phyloP scores from a whole-genome alignment of 352 stramenopile species.

The Globisporangium okanoganense region DNA sequence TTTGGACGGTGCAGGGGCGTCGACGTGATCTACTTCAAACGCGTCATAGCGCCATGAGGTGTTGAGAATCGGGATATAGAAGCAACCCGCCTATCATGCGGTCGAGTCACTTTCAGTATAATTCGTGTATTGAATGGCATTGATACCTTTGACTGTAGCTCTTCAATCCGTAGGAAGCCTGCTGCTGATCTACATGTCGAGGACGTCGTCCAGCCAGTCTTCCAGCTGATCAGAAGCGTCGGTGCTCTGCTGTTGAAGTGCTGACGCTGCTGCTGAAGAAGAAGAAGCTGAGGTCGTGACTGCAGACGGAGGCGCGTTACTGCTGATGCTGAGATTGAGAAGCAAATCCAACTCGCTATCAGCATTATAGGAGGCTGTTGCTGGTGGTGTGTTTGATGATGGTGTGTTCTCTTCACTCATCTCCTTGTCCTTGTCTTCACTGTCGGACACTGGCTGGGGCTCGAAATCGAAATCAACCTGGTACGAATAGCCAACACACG shows the following conservation, averaged over 20 bases:
- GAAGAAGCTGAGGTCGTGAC: slow-evolving; percentile 1
- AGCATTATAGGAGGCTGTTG: slow-evolving; percentile 1
- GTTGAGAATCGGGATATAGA: background rate
- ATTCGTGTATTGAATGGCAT: background rate
- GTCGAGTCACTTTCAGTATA: background rate
- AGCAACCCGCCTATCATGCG: background rate
- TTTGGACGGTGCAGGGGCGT: slow-evolving; percentile 78
- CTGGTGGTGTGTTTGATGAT: background rate
- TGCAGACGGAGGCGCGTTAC: slow-evolving; percentile 1
- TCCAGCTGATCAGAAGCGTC: slow-evolving; percentile 39
- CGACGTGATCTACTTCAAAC: slow-evolving; percentile 75
- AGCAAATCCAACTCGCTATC: slow-evolving; percentile 40
- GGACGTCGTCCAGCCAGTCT: slow-evolving; percentile 68
- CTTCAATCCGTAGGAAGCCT: too few relatives aligned
- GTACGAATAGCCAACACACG: background rate
- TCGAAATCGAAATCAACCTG: slow-evolving; percentile 43
- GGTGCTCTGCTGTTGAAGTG: background rate
- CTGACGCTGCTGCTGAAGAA: slow-evolving; percentile 1
- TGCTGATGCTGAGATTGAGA: slow-evolving; percentile 43
- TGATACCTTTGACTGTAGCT: background rate
- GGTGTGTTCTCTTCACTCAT: background rate
- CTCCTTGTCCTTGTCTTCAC: slow-evolving; percentile 12
- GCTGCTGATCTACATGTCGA: slow-evolving; percentile 31
- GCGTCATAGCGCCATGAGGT: slow-evolving; percentile 12
- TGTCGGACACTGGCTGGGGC: slow-evolving; percentile 13